Evolutionary conservation across 1,284 basidiomycete genomes (phyloP), one percentile per base, ranked within the genome.

Genomic region (Moniliophthora roreri): DNA sequence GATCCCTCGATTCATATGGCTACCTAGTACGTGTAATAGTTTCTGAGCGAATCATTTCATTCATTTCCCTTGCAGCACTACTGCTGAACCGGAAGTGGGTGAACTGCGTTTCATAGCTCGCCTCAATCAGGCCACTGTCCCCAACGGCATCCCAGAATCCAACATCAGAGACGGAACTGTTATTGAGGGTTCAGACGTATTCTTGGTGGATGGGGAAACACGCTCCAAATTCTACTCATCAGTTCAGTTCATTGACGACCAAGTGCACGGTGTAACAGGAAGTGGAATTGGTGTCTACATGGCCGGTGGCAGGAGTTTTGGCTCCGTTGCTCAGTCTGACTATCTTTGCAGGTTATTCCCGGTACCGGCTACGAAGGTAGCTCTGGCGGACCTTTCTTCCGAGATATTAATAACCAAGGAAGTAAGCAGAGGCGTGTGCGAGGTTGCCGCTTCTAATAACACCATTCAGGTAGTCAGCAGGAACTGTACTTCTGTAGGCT

Each of bases 91-190:
- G 2, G 54, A 55, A 37, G 72, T 80, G 20, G 77, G 77, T 32
- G 77, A 79, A 57, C 66, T 79, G 39, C 73, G 76, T 24, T 74
- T 77, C 61, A 77, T 79, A 56, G 76, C 76, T 13, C 75, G 78
- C 32, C 67, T 80, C 24, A 70, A 66, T n/a, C 74, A 72, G 51
- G 64, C 72, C 3, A 62, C 66, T 4, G 59, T 78, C 4, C 72
- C 75, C 3, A 75, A 73, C 55, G 76, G 77, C 10, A 60, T 66
- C 20, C 59, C 65, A 2, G 58, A 58, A 36, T 63, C 74, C 5
- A 71, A 74, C 16, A 60, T 77, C 5, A 62, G n/a, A 50, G 49
- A 72, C 20, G 72, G 71, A 3, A 67, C 69, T 21, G 70, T 70
- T 11, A 73, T 79, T 40, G 77, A 78, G 62, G 77, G 77, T 8